Evolutionary conservation across 2,329 filamentous ascomycete species (phyloP).

Genomic region (Talaromyces albobiverticillius): DNA sequence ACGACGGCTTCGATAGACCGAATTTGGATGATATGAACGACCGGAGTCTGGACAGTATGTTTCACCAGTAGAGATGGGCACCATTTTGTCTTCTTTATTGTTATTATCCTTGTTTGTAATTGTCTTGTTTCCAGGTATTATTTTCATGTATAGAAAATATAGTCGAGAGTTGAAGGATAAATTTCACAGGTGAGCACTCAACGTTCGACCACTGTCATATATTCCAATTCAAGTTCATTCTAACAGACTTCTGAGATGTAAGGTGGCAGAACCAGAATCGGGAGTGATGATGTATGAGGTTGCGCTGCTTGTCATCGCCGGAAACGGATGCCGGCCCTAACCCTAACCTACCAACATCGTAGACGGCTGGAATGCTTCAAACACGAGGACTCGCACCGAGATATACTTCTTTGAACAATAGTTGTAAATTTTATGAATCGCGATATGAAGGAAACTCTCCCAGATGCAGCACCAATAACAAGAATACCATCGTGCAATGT

Average conservation of each 20-base stretch:
- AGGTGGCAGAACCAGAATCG: background rate
- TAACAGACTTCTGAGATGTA: background rate
- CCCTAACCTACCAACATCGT: background rate
- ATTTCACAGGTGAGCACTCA: background rate
- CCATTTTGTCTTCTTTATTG: background rate
- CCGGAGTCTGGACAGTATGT: background rate
- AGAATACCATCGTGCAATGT: too few relatives aligned
- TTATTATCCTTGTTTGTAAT: background rate
- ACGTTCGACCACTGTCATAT: too few relatives aligned
- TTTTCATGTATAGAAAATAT: background rate
- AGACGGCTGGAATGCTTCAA: background rate
- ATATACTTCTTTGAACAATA: background rate
- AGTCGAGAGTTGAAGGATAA: background rate
- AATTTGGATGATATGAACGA: background rate
- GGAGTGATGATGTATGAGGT: constrained; percentile 9
- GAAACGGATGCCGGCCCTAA: constrained; percentile 13
- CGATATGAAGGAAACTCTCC: too few relatives aligned
- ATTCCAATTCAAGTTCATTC: too few relatives aligned
- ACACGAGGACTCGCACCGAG: background rate
- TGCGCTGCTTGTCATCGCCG: constrained; percentile 11
- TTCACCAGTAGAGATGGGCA: background rate
- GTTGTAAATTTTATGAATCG: background rate
- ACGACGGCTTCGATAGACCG: background rate
- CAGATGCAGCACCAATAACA: too few relatives aligned
- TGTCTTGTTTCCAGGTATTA: background rate